Evolutionary conservation across 2,329 filamentous ascomycete genomes (phyloP), one percentile per base, ranked within the genome.

Genomic region (Didymella sp.): DNA sequence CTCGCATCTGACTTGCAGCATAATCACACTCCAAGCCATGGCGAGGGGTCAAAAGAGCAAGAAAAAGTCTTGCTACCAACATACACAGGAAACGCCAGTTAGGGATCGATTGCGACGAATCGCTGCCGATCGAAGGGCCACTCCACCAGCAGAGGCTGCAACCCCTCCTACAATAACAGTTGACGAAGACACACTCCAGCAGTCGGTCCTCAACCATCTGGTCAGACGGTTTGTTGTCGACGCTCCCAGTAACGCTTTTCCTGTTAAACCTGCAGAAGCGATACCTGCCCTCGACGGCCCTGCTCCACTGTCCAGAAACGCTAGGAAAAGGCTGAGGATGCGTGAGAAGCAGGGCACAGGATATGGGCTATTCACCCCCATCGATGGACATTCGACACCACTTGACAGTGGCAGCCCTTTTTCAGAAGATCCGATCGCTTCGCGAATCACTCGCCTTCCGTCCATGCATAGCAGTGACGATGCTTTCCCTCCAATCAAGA

Each of bases 1-100:
- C 47, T 52, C 53, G 47, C 61, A 74, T 70, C 46, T 53, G 70
- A 70, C 24, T 41, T 53, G 40, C 38, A 61, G 58, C 56, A 70
- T 65, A 44, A 62, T 61, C 61, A 58, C 41, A 42, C 41, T 27
- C 48, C 41, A 42, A 19, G 58, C 37, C 13, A 73, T 70, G 68
- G 60, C 51, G 12, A 47, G 24, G 9, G 19, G 50, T 37, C 66
- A 60, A 41, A 59, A 46, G 27, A 56, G 53, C 35, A 61, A 50
- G 47, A 61, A 50, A n/a, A 37, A 6, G 21, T 21, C n/a, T 17
- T 19, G 27, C 24, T 17, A 33, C 15, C 35, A 4, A 24, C 48
- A 11, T 21, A 28, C 30, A 24, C 8, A 6, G 15, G 48, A 44
- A n/a, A 41, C 49, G 6, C 38, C 54, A 19, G 49, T 52, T 11